phyloP scores from a whole-genome alignment of 345 rosid genomes.

The Corchorus capsularis region DNA sequence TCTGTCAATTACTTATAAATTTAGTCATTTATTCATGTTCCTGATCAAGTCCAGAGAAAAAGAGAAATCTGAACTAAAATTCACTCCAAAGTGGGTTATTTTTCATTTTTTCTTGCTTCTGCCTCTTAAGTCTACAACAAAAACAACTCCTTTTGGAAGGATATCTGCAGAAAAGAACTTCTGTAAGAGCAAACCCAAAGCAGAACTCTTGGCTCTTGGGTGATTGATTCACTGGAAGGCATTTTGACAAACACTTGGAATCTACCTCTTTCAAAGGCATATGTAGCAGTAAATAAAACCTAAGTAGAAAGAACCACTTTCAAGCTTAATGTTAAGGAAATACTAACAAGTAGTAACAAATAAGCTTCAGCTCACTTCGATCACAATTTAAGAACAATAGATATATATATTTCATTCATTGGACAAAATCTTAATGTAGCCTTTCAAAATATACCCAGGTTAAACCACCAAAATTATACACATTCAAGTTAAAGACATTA shows the following conservation, averaged over 20 bases:
- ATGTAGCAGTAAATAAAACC: not conserved
- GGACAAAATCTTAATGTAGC: not conserved
- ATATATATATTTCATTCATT: not conserved
- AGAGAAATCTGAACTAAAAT: not conserved
- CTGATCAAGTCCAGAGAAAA: no score
- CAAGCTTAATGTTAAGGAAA: not conserved
- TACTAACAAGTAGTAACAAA: not conserved
- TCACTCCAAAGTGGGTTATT: not conserved
- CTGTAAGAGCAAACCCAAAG: not conserved
- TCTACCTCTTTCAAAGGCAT: not conserved
- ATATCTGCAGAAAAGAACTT: not conserved
- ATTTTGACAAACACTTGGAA: no score
- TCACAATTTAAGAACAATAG: not conserved
- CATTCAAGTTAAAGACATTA: not conserved
- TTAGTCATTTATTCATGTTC: no score
- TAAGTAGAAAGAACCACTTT: not conserved
- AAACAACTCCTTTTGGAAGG: not conserved
- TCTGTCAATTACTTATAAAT: no score
- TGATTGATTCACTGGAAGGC: no score
- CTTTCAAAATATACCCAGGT: not conserved
- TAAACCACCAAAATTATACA: not conserved
- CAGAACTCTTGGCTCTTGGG: not conserved
- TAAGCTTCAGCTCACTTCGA: not conserved
- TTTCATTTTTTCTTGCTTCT: no score
- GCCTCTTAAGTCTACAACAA: not conserved